phyloP scores from a whole-genome alignment of 1,284 basidiomycete genomes.

The Puccinia hordei region DNA sequence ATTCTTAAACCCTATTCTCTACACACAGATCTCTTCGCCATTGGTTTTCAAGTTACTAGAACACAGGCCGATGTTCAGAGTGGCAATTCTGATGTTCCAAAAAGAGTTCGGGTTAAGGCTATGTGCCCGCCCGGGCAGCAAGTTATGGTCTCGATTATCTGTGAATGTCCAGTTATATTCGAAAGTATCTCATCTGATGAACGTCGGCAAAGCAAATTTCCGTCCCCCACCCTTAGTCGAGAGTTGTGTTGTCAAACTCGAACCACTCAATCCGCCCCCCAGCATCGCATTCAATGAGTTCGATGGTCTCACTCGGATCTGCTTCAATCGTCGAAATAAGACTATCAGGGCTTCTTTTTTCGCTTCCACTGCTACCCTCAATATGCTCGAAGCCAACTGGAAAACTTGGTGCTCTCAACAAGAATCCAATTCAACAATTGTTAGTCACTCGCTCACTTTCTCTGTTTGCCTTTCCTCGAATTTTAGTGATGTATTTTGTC shows the following conservation, averaged over 20 bases:
- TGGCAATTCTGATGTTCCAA: constrained; percentile 98
- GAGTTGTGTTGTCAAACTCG: constrained; percentile 84
- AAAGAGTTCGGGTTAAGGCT: constrained; percentile 94
- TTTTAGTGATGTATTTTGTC: not conserved
- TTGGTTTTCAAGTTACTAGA: constrained; percentile 96
- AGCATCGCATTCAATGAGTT: constrained; percentile 96
- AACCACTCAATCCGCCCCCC: constrained; percentile 90
- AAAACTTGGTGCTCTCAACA: constrained; percentile 88
- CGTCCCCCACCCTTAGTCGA: constrained; percentile 94
- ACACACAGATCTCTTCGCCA: constrained; percentile 80
- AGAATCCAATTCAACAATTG: constrained; percentile 60
- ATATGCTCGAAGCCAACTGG: constrained; percentile 92
- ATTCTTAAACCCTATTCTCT: not conserved
- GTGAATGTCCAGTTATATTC: constrained; percentile 96
- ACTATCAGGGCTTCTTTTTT: constrained; percentile 77
- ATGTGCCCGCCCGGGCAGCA: constrained; percentile 79
- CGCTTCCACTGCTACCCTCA: constrained; percentile 86
- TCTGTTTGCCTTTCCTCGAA: not conserved
- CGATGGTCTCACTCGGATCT: constrained; percentile 85
- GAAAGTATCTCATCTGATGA: constrained; percentile 94
- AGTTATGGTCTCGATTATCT: constrained; percentile 88
- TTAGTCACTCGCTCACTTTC: not conserved
- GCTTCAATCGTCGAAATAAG: constrained; percentile 90
- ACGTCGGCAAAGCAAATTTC: constrained; percentile 95
- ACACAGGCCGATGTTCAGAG: constrained; percentile 88